phyloP scores from a whole-genome alignment of 805 yeast genomes.

The Ogataea minuta region DNA sequence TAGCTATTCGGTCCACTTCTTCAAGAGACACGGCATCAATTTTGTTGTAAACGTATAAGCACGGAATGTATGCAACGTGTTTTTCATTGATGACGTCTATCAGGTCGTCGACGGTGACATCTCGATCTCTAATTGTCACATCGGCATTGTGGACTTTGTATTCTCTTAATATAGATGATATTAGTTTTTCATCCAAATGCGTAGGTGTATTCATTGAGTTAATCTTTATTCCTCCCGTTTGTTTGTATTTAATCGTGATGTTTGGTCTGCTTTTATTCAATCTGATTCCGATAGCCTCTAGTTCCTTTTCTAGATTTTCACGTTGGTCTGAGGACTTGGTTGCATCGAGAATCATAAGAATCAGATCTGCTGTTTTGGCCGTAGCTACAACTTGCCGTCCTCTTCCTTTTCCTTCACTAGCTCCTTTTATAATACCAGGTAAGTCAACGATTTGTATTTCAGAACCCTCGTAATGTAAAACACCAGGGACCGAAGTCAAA shows the following conservation, averaged over 20 bases:
- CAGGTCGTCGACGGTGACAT: conserved; percentile 87
- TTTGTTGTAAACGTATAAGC: conserved; percentile 92
- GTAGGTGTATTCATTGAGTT: conserved; percentile 81
- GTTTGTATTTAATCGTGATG: conserved; percentile 72
- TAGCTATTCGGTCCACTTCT: conserved; percentile 88
- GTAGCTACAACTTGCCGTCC: conserved; percentile 97
- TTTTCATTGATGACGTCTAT: conserved; percentile 87
- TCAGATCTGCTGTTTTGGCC: conserved; percentile 90
- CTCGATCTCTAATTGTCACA: conserved; percentile 83
- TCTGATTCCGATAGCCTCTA: conserved; percentile 92
- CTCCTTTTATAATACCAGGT: conserved; percentile 97
- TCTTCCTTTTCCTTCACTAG: conserved; percentile 95
- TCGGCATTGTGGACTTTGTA: conserved; percentile 92
- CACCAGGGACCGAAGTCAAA: conserved; percentile 94
- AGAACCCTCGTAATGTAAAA: conserved; percentile 91
- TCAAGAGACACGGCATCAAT: conserved; percentile 93
- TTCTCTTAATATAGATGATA: conserved; percentile 74
- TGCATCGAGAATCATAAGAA: conserved; percentile 92
- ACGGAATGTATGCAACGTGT: conserved; percentile 84
- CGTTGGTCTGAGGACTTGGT: conserved; percentile 92
- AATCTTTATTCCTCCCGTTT: conserved; percentile 88
- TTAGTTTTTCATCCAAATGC: conserved; percentile 75
- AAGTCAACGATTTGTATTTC: conserved; percentile 96
- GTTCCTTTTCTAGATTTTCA: conserved; percentile 78
- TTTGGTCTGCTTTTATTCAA: conserved; percentile 80